Evolutionary conservation across 495 filamentous ascomycete species (phyloP).

Genomic region (Bombardia bombarda): DNA sequence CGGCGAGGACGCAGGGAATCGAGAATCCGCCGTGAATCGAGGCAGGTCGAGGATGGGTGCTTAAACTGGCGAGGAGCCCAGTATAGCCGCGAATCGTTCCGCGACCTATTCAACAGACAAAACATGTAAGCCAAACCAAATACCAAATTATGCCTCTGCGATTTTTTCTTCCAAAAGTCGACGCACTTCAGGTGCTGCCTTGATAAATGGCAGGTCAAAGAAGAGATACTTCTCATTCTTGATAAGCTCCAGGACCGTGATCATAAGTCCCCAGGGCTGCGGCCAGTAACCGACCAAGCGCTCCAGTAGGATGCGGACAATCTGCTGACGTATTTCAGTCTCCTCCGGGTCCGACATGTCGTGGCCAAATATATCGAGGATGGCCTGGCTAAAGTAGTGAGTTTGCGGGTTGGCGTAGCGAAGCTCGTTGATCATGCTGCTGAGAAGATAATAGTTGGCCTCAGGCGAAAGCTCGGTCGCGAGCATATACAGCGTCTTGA

Average conservation of each 20-base stretch:
- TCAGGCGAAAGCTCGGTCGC: slow-evolving; percentile 67
- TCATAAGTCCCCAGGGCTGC: slow-evolving; percentile 92
- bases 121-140: no score
- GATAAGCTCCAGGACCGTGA: slow-evolving; percentile 81
- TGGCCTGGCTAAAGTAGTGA: slow-evolving; percentile 83
- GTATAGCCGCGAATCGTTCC: slow-evolving; percentile 22
- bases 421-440: slow-evolving; percentile 83
- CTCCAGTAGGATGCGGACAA: slow-evolving; percentile 81
- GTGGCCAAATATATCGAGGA: slow-evolving; percentile 79
- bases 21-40: no score
- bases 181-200: slow-evolving; percentile 73
- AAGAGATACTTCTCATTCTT: slow-evolving; percentile 85
- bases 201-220: slow-evolving; percentile 89
- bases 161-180: slow-evolving; percentile 4
- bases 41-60: neutral
- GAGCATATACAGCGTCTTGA: slow-evolving; percentile 64
- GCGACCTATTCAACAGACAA: slow-evolving; percentile 28
- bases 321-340: slow-evolving; percentile 77
- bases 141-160: neutral
- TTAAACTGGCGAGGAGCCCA: neutral
- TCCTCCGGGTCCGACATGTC: slow-evolving; percentile 71
- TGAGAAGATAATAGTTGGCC: slow-evolving; percentile 75
- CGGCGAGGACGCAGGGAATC: no score
- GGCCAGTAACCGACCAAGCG: slow-evolving; percentile 82
- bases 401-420: slow-evolving; percentile 85